These are phyloP conservation scores for Cylindrotheca closterium DNA, from an alignment of 108 stramenopile species.

Conservation along the genomic window DNA sequence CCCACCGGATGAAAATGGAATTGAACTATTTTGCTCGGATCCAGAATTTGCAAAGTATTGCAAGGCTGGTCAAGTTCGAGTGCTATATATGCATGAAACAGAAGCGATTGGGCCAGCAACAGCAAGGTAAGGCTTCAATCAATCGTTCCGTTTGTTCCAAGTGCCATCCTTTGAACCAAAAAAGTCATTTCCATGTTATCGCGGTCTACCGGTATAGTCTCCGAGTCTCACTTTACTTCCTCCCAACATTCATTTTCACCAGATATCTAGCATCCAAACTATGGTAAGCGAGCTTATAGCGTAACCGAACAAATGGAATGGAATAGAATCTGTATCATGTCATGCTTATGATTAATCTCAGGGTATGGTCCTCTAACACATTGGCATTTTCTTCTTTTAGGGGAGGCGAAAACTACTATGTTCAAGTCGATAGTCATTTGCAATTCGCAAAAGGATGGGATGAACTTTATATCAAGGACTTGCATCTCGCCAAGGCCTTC, in stretches of 20 bases:
- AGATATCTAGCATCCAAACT: conserved; percentile 84
- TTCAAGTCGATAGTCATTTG: conserved; percentile 87
- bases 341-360: no score
- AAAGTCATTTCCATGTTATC: background rate
- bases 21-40: conserved; percentile 60
- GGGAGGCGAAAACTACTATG: conserved; percentile 83
- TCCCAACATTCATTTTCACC: no score
- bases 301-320: no score
- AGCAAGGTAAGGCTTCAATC: conserved; percentile 31
- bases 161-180: background rate
- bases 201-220: no score
- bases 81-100: conserved; percentile 78
- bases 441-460: conserved; percentile 79
- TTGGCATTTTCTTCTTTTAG: conserved; percentile 41
- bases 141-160: no score
- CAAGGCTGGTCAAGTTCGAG: conserved; percentile 64
- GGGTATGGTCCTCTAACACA: no score
- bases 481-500: conserved; percentile 44
- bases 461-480: conserved; percentile 50
- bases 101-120: conserved; percentile 86
- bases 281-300: conserved; percentile 32
- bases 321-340: no score
- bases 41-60: conserved; percentile 40
- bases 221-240: no score
- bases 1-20: conserved; percentile 67